These are phyloP conservation scores for Chlorella variabilis DNA, from an alignment of 163 green algal genomes.

Conservation along the genomic window DNA sequence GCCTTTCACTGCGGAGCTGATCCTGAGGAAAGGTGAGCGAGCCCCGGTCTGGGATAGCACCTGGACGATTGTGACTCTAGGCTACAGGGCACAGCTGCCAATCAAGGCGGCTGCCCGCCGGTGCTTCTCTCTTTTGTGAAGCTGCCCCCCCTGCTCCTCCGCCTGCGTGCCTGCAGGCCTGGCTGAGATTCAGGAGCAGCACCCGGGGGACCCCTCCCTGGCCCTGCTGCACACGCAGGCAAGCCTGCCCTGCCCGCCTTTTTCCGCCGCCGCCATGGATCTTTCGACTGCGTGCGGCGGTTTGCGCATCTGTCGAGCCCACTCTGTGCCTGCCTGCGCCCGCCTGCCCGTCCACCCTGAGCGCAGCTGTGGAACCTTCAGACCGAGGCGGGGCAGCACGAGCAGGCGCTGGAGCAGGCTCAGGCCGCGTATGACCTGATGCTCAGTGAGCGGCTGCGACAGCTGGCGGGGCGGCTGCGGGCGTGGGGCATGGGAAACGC, in stretches of 20 bases:
- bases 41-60: no score
- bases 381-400: conserved; percentile 3
- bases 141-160: no score
- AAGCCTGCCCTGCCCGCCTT: background rate
- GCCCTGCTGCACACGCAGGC: conserved; percentile 25
- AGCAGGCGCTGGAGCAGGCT: conserved; percentile 16
- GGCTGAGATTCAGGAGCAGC: conserved; percentile 2
- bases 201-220: conserved; percentile 1
- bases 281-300: no score
- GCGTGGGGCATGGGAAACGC: background rate
- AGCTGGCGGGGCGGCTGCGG: background rate
- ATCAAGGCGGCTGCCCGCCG: no score
- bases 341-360: no score
- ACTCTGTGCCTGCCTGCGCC: no score
- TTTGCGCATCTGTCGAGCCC: no score
- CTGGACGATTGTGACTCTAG: no score
- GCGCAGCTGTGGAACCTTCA: conserved; percentile 31
- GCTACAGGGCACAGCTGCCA: no score
- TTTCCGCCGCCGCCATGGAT: no score
- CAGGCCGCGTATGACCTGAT: conserved; percentile 25
- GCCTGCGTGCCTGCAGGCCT: conserved; percentile 27
- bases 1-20: background rate
- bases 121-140: no score
- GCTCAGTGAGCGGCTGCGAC: conserved; percentile 5
- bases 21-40: conserved; percentile 23